A percentile compares a stretch with the other conserved stretches of the same genome.
These are phyloP conservation scores for Haematococcus sp. DNA, from an alignment of 139 green algal genomes.

Conservation along the genomic window DNA sequence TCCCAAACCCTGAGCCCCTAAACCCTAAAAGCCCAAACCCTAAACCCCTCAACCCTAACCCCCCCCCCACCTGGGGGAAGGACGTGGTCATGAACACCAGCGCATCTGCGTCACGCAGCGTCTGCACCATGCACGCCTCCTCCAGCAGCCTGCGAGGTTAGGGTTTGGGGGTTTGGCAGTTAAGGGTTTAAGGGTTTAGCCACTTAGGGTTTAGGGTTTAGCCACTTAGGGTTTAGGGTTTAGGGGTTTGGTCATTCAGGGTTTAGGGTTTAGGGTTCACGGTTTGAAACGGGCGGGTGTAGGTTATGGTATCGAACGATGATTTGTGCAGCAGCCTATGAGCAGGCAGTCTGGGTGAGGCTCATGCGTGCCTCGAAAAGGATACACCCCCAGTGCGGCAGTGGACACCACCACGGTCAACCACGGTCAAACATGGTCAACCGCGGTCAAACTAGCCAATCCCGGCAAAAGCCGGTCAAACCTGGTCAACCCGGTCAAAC, in stretches of 20 bases:
- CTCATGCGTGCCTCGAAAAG: too few species aligned
- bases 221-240: not conserved
- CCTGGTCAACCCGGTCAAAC: too few species aligned
- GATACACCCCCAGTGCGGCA: too few species aligned
- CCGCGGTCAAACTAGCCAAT: not conserved
- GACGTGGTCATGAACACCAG: constrained; percentile 55
- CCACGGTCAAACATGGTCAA: too few species aligned
- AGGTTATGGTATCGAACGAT: too few species aligned
- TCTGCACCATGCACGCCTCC: constrained; percentile 46
- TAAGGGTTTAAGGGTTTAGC: not conserved
- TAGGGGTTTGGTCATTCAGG: not conserved
- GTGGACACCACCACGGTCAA: too few species aligned
- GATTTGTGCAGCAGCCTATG: too few species aligned
- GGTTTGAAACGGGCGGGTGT: too few species aligned
- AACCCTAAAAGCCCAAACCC: not conserved
- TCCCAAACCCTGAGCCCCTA: not conserved
- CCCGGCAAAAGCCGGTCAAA: too few species aligned
- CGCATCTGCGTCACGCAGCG: constrained; percentile 45
- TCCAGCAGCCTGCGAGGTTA: constrained; percentile 29
- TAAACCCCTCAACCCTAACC: not conserved
- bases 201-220: not conserved
- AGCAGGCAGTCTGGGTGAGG: too few species aligned
- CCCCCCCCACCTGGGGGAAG: constrained; percentile 31
- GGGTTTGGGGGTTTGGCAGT: too few species aligned
- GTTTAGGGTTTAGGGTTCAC: too few species aligned